Base-by-base conservation (phyloP, 129 eudicot genomes). In the Flaveria linearis region DNA sequence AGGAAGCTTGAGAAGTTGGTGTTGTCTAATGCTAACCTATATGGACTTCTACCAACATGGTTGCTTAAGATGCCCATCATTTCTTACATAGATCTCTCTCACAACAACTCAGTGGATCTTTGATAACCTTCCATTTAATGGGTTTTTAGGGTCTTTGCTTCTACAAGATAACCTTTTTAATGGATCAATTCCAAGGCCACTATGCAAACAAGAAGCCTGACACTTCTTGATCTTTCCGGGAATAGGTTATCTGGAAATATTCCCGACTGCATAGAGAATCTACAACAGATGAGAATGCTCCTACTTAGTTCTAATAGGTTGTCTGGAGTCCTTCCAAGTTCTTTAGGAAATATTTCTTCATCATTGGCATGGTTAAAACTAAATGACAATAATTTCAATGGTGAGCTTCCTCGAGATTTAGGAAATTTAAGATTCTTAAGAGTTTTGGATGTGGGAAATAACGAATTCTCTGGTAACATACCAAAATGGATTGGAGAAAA, bases 41-140 rank as follows among this genome's bases (percentile, higher is more conserved):
- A 71, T 18, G 82, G 66, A 52, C 61, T 8, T 13, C 30, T 72
- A 2, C 85, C 82, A 12, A 13, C 11, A 46, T 82, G 82, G 82
- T 64, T 82, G 25, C 18, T 3, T 14, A 25, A 43, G 33, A 8
- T 71, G 55, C 18, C 57, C 23, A 6, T 64, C 0, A 12, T 56
- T 43, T 9, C 61, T 2, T 3, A 2, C 1, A 7, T 71, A 41
- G 51, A 61, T 76, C 64, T 76, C 51, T 77, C 74, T 7, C 10
- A 50, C 9, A 71, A 76, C 85, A 18, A 69, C 56, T 81, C 1
- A 8, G 9, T 45, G 80, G 76, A 5, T 6, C 30, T 5, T 25
- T 80, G 28, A 53, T 60, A 28, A 45, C 18, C 76, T 71, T 69
- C 50, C 67, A n/a, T n/a, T n/a, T n/a, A n/a, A n/a, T n/a, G n/a